Evolutionary conservation across 257 asterid genomes (phyloP).

Genomic region (Nyctanthes arbortristis): DNA sequence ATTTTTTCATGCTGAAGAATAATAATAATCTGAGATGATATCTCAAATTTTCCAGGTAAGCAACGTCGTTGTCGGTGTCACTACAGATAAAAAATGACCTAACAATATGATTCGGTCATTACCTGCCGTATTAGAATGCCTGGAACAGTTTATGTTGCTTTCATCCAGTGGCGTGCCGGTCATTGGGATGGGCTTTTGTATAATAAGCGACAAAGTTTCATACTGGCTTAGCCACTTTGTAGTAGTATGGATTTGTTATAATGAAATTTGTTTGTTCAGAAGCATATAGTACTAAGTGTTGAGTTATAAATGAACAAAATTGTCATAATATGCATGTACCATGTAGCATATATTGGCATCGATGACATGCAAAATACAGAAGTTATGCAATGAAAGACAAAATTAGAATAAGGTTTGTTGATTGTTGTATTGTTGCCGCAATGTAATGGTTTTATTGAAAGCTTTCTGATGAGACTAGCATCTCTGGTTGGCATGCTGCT

Average conservation of each 20-base stretch:
- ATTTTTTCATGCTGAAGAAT: neutral
- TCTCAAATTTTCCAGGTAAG: constrained; percentile 42
- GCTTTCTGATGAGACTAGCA: too few relatives aligned
- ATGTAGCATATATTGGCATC: too few relatives aligned
- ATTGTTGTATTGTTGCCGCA: neutral
- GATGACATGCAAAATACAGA: neutral
- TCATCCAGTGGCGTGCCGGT: constrained; percentile 27
- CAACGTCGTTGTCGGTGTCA: constrained; percentile 59
- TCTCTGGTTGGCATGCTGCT: neutral
- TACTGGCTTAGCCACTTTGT: constrained; percentile 28
- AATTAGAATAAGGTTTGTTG: neutral
- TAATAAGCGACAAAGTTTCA: constrained; percentile 31
- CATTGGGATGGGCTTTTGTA: constrained; percentile 35
- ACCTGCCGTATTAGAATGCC: constrained; percentile 26
- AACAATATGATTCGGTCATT: constrained; percentile 15
- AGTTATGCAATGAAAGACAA: neutral
- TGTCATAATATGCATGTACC: too few relatives aligned
- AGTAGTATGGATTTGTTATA: constrained; percentile 22
- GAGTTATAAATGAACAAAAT: too few relatives aligned
- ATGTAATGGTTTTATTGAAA: too few relatives aligned
- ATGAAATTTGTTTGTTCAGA: too few relatives aligned
- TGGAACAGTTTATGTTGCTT: constrained; percentile 10
- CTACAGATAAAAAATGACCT: constrained; percentile 52
- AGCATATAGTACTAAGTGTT: neutral
- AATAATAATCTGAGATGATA: constrained; percentile 15